A percentile compares a stretch with the other conserved stretches of the same genome.
Conservation (phyloP, 345 rosid genomes). For the Pelargonium nanum region DNA sequence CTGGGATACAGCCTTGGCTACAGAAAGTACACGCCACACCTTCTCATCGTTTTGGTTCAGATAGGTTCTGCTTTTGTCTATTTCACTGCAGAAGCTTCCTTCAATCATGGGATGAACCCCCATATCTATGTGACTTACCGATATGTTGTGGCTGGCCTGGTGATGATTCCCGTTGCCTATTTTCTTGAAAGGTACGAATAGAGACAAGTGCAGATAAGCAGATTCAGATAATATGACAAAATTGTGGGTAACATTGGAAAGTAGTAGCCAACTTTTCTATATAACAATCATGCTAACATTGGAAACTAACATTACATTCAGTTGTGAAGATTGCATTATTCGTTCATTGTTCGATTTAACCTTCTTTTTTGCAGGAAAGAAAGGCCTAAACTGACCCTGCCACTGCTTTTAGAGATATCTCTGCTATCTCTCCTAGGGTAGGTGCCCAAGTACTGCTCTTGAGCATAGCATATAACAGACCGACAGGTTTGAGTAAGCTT, state of each 20-base stretch:
- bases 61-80: conserved; percentile 44
- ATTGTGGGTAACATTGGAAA: not conserved
- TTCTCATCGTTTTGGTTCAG: conserved; percentile 43
- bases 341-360: not conserved
- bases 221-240: not conserved
- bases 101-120: conserved; percentile 65
- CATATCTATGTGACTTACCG: conserved; percentile 60
- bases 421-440: conserved; percentile 63
- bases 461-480: too few species aligned
- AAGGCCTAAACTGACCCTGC: conserved; percentile 51
- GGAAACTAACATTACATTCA: not conserved
- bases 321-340: not conserved
- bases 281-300: too few species aligned
- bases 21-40: conserved; percentile 38
- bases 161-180: conserved; percentile 48
- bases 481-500: too few species aligned
- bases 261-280: not conserved
- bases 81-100: conserved; percentile 53
- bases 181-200: conserved; percentile 51
- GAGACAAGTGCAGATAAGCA: too few species aligned
- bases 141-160: conserved; percentile 33
- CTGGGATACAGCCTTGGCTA: conserved; percentile 8
- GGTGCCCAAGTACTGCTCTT: not conserved
- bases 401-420: conserved; percentile 47
- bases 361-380: conserved; percentile 32